Evolutionary conservation across 495 filamentous ascomycete genomes (phyloP), one percentile per base, ranked within the genome.

Genomic region (Saxophila tyrrhenica): DNA sequence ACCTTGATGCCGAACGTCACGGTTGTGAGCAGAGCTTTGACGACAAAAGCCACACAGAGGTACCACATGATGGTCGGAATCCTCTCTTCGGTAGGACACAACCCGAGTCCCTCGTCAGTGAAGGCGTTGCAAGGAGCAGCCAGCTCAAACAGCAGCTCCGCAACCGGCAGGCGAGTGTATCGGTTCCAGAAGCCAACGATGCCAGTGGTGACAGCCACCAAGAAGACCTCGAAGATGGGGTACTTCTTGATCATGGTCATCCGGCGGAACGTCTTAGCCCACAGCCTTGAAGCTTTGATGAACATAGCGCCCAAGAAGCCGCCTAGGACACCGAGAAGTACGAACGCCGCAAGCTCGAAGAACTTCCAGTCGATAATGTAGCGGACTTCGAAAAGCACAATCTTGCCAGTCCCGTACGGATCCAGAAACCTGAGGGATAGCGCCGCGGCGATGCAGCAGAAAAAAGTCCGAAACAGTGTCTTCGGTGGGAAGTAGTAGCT

Each of bases 401-500:
- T 90, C 67, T 98, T 97, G 51, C 87, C 81, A 0, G 89, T 98
- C 19, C 90, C 91, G 64, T 98, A 98, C 0, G 92, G 92, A 54
- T 98, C 90, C 49, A 97, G 75, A 63, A 95, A 95, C 62, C 95
- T 95, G 52, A 97, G 72, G 2, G 90, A 88, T 23, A 98, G 66
- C 0, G 92, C 85, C 21, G 92, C 89, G 1, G 85, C 86, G 62
- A 97, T 97, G 69, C 91, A 98, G 69, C 89, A 95, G 70, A 96
- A 98, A 73, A 98, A 97, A 1, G 92, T 98, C 39, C 92, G 77
- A 72, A 98, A 98, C 2, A 98, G 79, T 1, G 91, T 96, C 70
- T 98, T 97, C n/a, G 92, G 86, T 2, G 91, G 92, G 68, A 96
- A 96, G 66, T 95, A 98, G 67, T 98, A 98, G 67, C 84, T 86